Conservation (phyloP, 2,329 filamentous ascomycete genomes). For the Teratosphaeria gauchensis region DNA sequence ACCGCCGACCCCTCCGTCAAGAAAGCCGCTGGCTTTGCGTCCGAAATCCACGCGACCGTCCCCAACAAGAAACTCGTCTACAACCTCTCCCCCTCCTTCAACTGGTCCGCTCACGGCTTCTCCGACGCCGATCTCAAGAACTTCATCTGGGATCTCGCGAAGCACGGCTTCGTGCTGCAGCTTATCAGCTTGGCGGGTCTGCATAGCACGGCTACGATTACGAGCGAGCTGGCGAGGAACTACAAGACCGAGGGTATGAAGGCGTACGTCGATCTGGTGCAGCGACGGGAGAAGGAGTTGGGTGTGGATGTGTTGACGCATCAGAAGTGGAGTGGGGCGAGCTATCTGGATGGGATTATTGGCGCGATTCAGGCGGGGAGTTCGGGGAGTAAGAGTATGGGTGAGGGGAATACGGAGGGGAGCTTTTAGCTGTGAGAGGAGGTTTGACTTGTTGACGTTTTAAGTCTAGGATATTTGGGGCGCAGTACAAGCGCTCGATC, state of each 20-base stretch:
- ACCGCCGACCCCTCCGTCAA: constrained; percentile 79
- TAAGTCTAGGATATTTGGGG: background rate
- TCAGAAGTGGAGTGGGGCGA: constrained; percentile 73
- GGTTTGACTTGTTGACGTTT: background rate
- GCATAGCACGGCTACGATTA: constrained; percentile 55
- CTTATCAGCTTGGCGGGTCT: constrained; percentile 55
- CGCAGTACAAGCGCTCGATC: too few species aligned
- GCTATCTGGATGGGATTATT: constrained; percentile 79
- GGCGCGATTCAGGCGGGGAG: constrained; percentile 87
- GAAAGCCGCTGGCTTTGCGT: constrained; percentile 65
- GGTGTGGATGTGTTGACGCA: constrained; percentile 90
- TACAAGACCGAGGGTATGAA: constrained; percentile 94
- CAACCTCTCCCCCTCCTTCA: constrained; percentile 93
- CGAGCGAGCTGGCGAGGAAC: constrained; percentile 63
- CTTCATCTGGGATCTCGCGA: constrained; percentile 94
- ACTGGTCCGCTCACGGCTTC: constrained; percentile 97
- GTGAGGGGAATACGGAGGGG: constrained; percentile 80
- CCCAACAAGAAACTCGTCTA: constrained; percentile 89
- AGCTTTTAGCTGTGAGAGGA: constrained; percentile 24
- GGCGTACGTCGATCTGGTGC: constrained; percentile 91
- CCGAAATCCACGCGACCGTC: constrained; percentile 58
- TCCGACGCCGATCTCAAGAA: constrained; percentile 69
- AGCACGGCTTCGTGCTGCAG: constrained; percentile 65
- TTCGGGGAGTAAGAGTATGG: constrained; percentile 85
- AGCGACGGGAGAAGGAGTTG: constrained; percentile 79